phyloP scores from a whole-genome alignment of 345 rosid species.

The Citrus inodora region DNA sequence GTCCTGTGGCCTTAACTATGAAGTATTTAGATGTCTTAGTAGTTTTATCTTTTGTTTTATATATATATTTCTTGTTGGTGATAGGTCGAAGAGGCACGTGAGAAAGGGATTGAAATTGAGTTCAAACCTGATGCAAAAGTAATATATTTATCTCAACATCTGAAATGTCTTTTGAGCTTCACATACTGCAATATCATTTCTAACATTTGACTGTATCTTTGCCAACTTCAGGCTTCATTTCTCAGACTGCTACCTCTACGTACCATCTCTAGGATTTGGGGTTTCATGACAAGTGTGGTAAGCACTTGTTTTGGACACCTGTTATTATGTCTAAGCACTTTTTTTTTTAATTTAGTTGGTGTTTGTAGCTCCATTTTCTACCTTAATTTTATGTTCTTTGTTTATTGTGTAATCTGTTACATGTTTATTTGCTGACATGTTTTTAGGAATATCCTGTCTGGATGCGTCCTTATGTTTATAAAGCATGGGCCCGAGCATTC shows the following conservation, averaged over 20 bases:
- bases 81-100: constrained; percentile 81
- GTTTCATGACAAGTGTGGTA: constrained; percentile 65
- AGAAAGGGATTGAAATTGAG: constrained; percentile 73
- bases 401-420: not conserved
- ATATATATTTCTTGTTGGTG: constrained; percentile 13
- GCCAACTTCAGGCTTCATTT: constrained; percentile 66
- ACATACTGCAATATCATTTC: constrained; percentile 1
- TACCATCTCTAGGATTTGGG: constrained; percentile 87
- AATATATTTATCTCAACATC: constrained; percentile 5
- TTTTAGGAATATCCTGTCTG: constrained; percentile 77
- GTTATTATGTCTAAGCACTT: not conserved
- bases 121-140: constrained; percentile 81
- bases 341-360: not conserved
- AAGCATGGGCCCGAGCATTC: constrained; percentile 94
- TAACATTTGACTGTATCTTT: constrained; percentile 11
- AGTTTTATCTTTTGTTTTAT: constrained; percentile 1
- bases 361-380: not conserved
- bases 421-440: constrained; percentile 18
- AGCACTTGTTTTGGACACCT: constrained; percentile 11
- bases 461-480: constrained; percentile 79
- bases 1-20: not conserved
- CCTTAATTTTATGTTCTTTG: not conserved
- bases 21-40: not conserved
- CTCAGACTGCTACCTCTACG: constrained; percentile 75
- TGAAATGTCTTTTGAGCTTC: not conserved